Evolutionary conservation across 805 yeast genomes (phyloP).

Genomic region (Candida insectorum): DNA sequence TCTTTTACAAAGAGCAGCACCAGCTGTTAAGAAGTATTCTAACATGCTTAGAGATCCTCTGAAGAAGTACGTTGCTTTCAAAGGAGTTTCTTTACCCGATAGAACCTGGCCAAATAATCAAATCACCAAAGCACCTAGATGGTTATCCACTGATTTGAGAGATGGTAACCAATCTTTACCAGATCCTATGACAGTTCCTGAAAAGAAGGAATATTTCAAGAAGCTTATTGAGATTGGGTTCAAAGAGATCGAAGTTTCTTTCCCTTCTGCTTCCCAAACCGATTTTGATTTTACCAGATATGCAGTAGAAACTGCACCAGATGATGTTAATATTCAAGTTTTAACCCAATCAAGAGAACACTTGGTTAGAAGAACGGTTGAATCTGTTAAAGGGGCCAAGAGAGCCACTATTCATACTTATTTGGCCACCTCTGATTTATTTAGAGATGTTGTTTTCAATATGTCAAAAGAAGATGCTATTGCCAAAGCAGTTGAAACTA

Average conservation of each 20-base stretch:
- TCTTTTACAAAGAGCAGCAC: conserved; percentile 12
- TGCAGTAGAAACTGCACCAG: conserved; percentile 77
- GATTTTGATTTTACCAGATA: conserved; percentile 79
- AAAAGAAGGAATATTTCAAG: conserved; percentile 72
- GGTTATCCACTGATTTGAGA: conserved; percentile 77
- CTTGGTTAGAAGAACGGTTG: conserved; percentile 69
- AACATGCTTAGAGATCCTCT: conserved; percentile 71
- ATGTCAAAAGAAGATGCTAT: conserved; percentile 69
- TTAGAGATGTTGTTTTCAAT: conserved; percentile 72
- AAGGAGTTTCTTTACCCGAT: conserved; percentile 53
- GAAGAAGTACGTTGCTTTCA: conserved; percentile 54
- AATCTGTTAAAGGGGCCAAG: conserved; percentile 68
- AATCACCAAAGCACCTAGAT: conserved; percentile 70
- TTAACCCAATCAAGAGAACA: conserved; percentile 76
- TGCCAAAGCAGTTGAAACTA: conserved; percentile 66
- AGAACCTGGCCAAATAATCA: conserved; percentile 70
- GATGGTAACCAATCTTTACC: conserved; percentile 82
- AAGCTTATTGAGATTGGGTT: conserved; percentile 71
- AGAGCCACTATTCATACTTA: conserved; percentile 70
- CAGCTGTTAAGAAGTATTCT: conserved; percentile 8
- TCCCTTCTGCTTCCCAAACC: conserved; percentile 80
- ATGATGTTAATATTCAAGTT: conserved; percentile 70
- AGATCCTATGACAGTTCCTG: conserved; percentile 75
- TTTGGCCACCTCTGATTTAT: conserved; percentile 71
- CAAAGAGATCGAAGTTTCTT: conserved; percentile 77